These are phyloP conservation scores for Pichia sp. DNA, from an alignment of 1,139 yeast genomes.

Conservation along the genomic window DNA sequence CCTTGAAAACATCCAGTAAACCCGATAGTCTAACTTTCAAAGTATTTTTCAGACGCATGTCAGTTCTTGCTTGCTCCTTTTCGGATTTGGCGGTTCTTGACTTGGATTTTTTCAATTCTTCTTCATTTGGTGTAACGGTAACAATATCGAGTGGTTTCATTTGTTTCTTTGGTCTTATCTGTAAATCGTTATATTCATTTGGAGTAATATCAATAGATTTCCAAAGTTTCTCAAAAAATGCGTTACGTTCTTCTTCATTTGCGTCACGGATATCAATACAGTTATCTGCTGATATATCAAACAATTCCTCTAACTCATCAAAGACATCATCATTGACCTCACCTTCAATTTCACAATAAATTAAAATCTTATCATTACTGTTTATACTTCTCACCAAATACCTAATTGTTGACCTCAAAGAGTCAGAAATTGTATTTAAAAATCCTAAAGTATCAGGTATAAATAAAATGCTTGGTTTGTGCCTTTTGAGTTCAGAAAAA, in stretches of 20 bases:
- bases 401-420: slow-evolving; percentile 65
- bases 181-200: slow-evolving; percentile 47
- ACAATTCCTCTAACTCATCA: slow-evolving; percentile 20
- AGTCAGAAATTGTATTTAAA: slow-evolving; percentile 57
- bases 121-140: slow-evolving; percentile 7
- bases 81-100: slow-evolving; percentile 40
- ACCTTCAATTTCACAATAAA: slow-evolving; percentile 69
- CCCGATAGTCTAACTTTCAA: slow-evolving; percentile 81
- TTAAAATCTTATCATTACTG: slow-evolving; percentile 65
- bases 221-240: slow-evolving; percentile 51
- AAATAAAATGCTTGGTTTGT: slow-evolving; percentile 79
- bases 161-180: slow-evolving; percentile 44
- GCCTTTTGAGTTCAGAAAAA: slow-evolving; percentile 82
- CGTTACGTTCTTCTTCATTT: slow-evolving; percentile 35
- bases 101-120: slow-evolving; percentile 1
- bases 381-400: slow-evolving; percentile 62
- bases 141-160: slow-evolving; percentile 38
- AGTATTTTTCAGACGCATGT: slow-evolving; percentile 75
- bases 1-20: slow-evolving; percentile 82
- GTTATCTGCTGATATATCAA: slow-evolving; percentile 26
- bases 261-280: slow-evolving; percentile 44
- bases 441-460: slow-evolving; percentile 82
- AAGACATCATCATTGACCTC: slow-evolving; percentile 11
- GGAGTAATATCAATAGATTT: slow-evolving; percentile 63
- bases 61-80: slow-evolving; percentile 34